Evolutionary conservation across 192 early-diverging fungal species (phyloP), one percentile per base, ranked within the genome.

Genomic region (Coemansia sp.): DNA sequence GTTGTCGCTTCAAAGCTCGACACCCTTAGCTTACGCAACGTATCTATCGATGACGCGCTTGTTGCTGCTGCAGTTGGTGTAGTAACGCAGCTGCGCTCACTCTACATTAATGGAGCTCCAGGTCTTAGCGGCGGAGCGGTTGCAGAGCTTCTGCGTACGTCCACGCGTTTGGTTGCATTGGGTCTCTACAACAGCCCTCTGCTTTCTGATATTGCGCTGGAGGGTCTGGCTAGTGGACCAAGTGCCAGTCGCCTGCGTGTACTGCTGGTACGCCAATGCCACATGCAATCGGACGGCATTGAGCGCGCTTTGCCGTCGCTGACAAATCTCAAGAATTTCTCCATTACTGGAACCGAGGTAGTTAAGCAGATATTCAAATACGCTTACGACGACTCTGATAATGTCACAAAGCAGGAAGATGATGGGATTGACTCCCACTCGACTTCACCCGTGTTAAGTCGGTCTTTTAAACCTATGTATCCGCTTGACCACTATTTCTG

Each of bases 261-360:
- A 8, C 63, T 79, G 20, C 22, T 74, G 4, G 63, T 79, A 3
- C 32, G 65, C 24, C 63, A 68, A 57, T 79, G 77, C 46, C 67
- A 59, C 17, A 61, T 79, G 71, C 77, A 79, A 61, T 79, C 77
- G 19, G 77, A 74, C 4, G 77, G 68, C 36, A 21, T 74, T 24
- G 77, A 79, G 62, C 56, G 67, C 31, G 64, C 61, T 23, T 54
- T 79, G 20, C 50, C 77, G 20, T 24, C 68, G 11, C 61, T 79
- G n/a, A 60, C 68, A 27, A 36, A 31, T 27, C 55, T 74, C 31
- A 67, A 64, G 65, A 68, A 71, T 51, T 56, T 79, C 31, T 57
- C 71, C 0, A 58, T 79, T 5, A 31, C 64, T 21, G 77, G 77
- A 19, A 64, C 62, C 14, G 77, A 79, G 72, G 52, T 61, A 23